Base-by-base conservation (phyloP, 2,329 filamentous ascomycete genomes). In the Ramichloridium luteum region DNA sequence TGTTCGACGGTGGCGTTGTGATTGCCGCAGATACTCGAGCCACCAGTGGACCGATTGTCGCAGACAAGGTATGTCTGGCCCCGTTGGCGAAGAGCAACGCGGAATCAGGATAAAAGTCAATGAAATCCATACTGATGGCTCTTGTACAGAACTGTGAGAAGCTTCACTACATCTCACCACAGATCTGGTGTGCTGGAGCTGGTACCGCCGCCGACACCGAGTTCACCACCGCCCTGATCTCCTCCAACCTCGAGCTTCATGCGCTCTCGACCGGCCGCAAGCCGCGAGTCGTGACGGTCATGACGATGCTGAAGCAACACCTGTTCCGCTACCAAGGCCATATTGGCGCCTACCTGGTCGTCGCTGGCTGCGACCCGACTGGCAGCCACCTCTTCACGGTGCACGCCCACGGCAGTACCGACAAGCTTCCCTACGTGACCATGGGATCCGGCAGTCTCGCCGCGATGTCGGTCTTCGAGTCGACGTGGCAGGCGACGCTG, bases 301-400 rank as follows among this genome's bases (percentile, higher is more conserved):
- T 98, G 90, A 98, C 90, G 31, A 79, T 98, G 69, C 78, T 98
- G 45, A 98, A 98, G 71, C 90, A 98, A 66, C 90, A 98, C 61
- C 81, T 98, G 41, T 98, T 98, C 80, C 78, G 82, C 50, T 83
- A 98, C 70, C 90, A 98, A 61, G 90, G 90, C 48, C 74, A 98
- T 66, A 93, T 98, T 48, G 90, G 92, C 48, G 90, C 90, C 43
- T 98, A 98, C 62, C 78, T 98, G 36, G 90, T 98, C 46, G 83
- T 98, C 36, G 90, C 90, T 22, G 90, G 90, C 45, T 86, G 92
- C 54, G 90, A 98, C 58, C 88, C 92, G 18, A 98, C 90, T 1
- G 90, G 90, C 51, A 76, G 80, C 27, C 85, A 93, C 51, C 78
- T 98, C 40, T 98, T 93, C 70, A 98, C 92, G 43, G 90, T 98